Conservation (phyloP, 441 rosid genomes). For the Pelargonium fulgidum region DNA sequence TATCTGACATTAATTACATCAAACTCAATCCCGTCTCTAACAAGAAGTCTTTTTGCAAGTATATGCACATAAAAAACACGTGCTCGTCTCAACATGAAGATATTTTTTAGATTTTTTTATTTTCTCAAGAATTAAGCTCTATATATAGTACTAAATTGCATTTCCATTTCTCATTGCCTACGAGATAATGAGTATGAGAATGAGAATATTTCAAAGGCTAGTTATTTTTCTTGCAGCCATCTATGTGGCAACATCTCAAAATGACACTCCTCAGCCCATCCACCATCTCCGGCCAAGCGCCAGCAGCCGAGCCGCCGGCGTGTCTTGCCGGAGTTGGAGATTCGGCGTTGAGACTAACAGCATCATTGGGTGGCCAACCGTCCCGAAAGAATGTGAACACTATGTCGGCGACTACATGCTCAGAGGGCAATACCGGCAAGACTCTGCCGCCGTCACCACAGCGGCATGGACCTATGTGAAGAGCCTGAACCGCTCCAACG, state of each 20-base stretch:
- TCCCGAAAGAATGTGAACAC: slow-evolving; percentile 41
- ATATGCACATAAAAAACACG: no score
- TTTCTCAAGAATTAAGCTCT: no score
- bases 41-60: no score
- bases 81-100: no score
- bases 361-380: slow-evolving; percentile 30
- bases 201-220: no score
- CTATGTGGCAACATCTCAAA: neutral
- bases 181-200: no score
- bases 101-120: no score
- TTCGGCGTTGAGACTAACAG: slow-evolving; percentile 51
- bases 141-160: no score
- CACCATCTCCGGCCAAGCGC: slow-evolving; percentile 37
- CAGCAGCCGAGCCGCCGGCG: slow-evolving; percentile 14
- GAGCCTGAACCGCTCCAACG: slow-evolving; percentile 30
- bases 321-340: slow-evolving; percentile 54
- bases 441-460: slow-evolving; percentile 32
- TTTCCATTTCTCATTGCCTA: no score
- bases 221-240: slow-evolving; percentile 14
- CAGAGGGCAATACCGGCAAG: slow-evolving; percentile 39
- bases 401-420: slow-evolving; percentile 55
- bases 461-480: slow-evolving; percentile 37
- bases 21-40: no score
- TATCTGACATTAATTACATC: no score
- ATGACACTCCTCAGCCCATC: slow-evolving; percentile 19